Base-by-base conservation (phyloP, 2,329 filamentous ascomycete species). In the Calycina marina region DNA sequence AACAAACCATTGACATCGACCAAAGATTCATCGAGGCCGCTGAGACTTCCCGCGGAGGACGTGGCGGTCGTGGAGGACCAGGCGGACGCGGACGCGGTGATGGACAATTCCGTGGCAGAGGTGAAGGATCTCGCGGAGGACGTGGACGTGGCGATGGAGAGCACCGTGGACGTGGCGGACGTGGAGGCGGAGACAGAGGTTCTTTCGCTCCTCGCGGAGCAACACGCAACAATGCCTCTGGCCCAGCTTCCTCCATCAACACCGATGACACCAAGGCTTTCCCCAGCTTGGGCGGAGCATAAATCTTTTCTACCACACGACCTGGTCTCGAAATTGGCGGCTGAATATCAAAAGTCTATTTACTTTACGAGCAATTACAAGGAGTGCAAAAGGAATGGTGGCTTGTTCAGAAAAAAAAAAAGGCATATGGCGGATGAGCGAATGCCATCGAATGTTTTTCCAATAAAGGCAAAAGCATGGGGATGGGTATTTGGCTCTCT, bases 1-100 rank as follows among this genome's bases (percentile, higher is more conserved):
- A 94, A 78, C 73, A 82, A 60, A 61, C 80, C 56, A 58, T 96
- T 51, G 84, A 93, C 54, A 82, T 94, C 45, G 86, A 93, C 60
- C 74, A 85, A 63, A 72, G 80, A 54, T 84, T 70, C 57, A 68
- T 82, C 49, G 81, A 88, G 64, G 67, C 70, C 38, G 67, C 75
- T 48, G 71, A 73, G 42, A 59, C 61, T 43, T 62, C 65, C 45
- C 66, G 70, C 46, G 64, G 67, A 49, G 56, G 60, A 15, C 18
- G 30, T 16, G 8, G 20, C n/a, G 20, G 20, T 9, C 8, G n/a
- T 36, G 60, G 66, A 34, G 63, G 61, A 39, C 54, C 60, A 29
- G 62, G 40, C 32, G 62, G 40, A 31, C 59, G 65, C 41, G 61
- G 61, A 29, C 58, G 65, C 51, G 62, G 61, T 43, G 60, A 58